A percentile compares a stretch with the other conserved stretches of the same genome.
Conservation (phyloP, 2,329 filamentous ascomycete species). For the Cladosporium velox region DNA sequence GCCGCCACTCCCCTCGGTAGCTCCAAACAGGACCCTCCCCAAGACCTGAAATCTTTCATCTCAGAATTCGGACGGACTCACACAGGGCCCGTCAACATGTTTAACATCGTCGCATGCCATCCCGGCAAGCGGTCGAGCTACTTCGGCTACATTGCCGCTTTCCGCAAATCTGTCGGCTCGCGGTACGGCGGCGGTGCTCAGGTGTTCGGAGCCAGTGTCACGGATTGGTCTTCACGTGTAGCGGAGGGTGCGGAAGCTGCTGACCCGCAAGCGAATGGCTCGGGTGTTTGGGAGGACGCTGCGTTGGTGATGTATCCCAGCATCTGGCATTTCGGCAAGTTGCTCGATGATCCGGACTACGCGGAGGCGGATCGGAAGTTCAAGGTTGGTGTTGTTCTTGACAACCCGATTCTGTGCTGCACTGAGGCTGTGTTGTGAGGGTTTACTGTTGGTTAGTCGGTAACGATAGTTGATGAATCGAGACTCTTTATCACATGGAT, state of each 20-base stretch:
- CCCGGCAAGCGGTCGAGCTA: conserved; percentile 23
- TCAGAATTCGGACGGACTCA: conserved; percentile 23
- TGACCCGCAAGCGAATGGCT: conserved; percentile 17
- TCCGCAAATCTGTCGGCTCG: conserved; percentile 24
- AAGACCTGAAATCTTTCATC: conserved; percentile 26
- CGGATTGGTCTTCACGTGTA: conserved; percentile 21
- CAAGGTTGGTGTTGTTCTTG: conserved; percentile 28
- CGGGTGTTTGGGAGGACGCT: conserved; percentile 26
- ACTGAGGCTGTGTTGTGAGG: conserved; percentile 23
- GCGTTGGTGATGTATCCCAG: conserved; percentile 29
- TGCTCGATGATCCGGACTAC: conserved; percentile 31
- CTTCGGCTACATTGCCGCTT: conserved; percentile 28
- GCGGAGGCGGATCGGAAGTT: conserved; percentile 29
- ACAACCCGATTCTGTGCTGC: conserved; percentile 30
- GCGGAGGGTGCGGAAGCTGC: conserved; percentile 19
- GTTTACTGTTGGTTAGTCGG: neutral
- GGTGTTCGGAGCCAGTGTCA: conserved; percentile 22
- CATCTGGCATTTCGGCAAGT: conserved; percentile 31
- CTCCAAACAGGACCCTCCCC: neutral
- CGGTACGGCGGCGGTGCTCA: conserved; percentile 25
- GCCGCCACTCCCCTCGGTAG: conserved; percentile 22
- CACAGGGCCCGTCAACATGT: conserved; percentile 26
- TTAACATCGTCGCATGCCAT: conserved; percentile 28
- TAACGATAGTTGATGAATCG: neutral
- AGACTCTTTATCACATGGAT: neutral